phyloP scores from a whole-genome alignment of 164 flowering plant species.

The Nymphaea colorata region DNA sequence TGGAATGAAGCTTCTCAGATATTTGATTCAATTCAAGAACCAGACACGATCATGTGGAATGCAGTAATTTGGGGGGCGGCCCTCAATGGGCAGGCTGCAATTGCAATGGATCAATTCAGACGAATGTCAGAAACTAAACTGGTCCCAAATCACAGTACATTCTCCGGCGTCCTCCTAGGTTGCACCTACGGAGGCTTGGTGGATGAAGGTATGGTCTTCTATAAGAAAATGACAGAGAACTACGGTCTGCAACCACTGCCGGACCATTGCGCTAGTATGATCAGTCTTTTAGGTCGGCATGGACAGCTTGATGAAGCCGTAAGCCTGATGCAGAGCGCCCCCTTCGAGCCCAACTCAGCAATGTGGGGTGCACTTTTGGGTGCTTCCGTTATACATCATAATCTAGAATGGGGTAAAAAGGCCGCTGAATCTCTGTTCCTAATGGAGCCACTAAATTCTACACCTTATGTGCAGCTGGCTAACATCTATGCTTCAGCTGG shows the following conservation, averaged over 20 bases:
- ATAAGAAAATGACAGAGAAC: constrained; percentile 10
- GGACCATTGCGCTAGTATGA: constrained; percentile 15
- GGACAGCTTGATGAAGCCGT: constrained; percentile 10
- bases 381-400: constrained; percentile 13
- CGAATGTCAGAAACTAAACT: constrained; percentile 7
- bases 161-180: constrained; percentile 16
- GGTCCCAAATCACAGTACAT: constrained; percentile 14
- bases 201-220: constrained; percentile 8
- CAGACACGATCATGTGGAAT: constrained; percentile 18
- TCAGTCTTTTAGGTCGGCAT: constrained; percentile 13
- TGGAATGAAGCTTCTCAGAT: constrained; percentile 7
- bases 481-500: not conserved
- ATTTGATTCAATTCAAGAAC: constrained; percentile 7
- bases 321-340: constrained; percentile 3
- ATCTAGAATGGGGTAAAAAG: constrained; percentile 7
- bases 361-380: constrained; percentile 19
- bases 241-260: constrained; percentile 8
- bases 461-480: constrained; percentile 1
- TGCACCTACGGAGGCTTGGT: constrained; percentile 16
- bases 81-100: constrained; percentile 12
- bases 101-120: constrained; percentile 9
- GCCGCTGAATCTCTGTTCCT: constrained; percentile 12
- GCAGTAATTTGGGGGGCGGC: constrained; percentile 17
- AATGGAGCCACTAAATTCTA: constrained; percentile 13
- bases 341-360: constrained; percentile 6